Conservation (phyloP, 305 asterid species). For the Ilex paraguariensis region DNA sequence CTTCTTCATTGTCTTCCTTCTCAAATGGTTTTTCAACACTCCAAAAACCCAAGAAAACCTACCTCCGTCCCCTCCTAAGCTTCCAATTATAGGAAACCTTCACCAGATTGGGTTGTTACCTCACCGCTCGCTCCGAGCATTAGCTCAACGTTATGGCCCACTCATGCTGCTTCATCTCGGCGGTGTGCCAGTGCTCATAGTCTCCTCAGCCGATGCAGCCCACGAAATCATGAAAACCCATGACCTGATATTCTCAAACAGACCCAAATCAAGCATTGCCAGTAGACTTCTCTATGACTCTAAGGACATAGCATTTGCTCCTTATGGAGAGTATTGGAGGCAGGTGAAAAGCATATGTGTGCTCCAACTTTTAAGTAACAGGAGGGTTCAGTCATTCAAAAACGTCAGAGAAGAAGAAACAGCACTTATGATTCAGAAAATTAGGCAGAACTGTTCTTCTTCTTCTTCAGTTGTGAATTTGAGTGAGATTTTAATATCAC, state of each 20-base stretch:
- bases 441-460: not conserved
- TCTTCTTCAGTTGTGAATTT: constrained; percentile 20
- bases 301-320: constrained; percentile 31
- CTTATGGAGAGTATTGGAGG: constrained; percentile 56
- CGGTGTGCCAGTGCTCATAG: constrained; percentile 22
- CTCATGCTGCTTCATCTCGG: constrained; percentile 50
- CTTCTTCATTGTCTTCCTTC: constrained; percentile 10
- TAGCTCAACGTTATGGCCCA: constrained; percentile 37
- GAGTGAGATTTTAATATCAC: constrained; percentile 24
- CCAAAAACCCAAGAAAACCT: constrained; percentile 3
- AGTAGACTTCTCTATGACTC: constrained; percentile 27
- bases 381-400: constrained; percentile 41
- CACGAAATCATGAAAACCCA: constrained; percentile 48
- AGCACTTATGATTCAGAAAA: constrained; percentile 18
- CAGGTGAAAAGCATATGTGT: constrained; percentile 39
- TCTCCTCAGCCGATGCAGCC: constrained; percentile 51
- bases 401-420: constrained; percentile 39
- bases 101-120: constrained; percentile 42
- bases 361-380: constrained; percentile 41
- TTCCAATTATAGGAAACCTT: constrained; percentile 50
- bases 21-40: constrained; percentile 3
- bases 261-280: constrained; percentile 30
- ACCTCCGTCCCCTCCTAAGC: constrained; percentile 42
- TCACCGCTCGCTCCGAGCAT: constrained; percentile 37
- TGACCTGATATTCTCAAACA: constrained; percentile 33